Base-by-base conservation (phyloP, 257 asterid genomes). In the Cordia subcordata region DNA sequence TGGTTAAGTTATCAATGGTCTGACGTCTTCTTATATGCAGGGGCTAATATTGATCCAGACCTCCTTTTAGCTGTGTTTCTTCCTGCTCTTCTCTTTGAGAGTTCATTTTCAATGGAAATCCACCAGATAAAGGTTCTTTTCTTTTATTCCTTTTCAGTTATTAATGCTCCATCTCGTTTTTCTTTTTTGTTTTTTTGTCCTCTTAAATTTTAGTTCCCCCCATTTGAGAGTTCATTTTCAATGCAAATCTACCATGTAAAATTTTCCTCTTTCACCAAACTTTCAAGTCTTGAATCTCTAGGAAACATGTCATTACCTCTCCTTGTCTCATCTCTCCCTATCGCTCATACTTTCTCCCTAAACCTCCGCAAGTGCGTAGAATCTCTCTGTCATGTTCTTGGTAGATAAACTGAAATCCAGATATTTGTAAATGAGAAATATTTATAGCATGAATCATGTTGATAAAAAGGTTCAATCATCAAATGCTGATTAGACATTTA, bases 71-170 rank as follows among this genome's bases (percentile, higher is more conserved):
- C 95, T 35, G 94, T 92, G 62, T 92, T 92, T 81, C 99, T 92
- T 70, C 99, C 99, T 21, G 96, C 99, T 12, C 97, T 92, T 71
- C 99, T 92, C 65, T 92, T 88, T 39, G 97, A 92, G 86, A 86
- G 99, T 73, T 79, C 99, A 23, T 92, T 92, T 75, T 78, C 79
- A 33, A 82, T 92, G 99, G 99, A 88, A 84, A 81, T 86, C 59
- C 99, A 92, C 84, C 97, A 86, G 82, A 92, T 92, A 75, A 92
- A 92, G 99, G 99, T 88, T 59, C 74, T 62, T 67, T 44, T 55
- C 8, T 14, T 21, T 45, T 53, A 10, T 53, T 20, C 33, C 10
- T 61, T 54, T 13, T 42, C 15, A 10, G 4, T 52, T 9, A 12
- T 10, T 2, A 1, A n/a, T 20, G 14, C 50, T 49, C 10, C 53